Evolutionary conservation across 129 eudicot species (phyloP), one percentile per base, ranked within the genome.

Genomic region (Escallonia herrerae): DNA sequence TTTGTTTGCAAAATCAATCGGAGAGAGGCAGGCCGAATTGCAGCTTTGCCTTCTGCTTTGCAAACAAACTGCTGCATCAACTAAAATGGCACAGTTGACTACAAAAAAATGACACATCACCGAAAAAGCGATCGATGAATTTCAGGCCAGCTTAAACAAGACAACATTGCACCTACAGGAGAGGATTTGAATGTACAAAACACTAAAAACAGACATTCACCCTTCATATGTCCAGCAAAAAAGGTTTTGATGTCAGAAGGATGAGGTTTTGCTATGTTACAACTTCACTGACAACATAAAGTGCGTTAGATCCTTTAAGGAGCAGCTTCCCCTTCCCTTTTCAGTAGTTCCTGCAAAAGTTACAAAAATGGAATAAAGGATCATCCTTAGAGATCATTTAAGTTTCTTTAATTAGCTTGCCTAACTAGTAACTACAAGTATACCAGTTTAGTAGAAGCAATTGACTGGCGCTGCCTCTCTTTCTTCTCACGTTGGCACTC

Each of bases 401-500:
- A 51, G 14, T 3, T 51, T 8, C 14, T 3, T 51, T 5, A 3
- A 15, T 15, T 15, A 9, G 10, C 15, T 8, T 43, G 6, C 40
- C 13, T 37, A 50, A 41, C 38, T 6, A 43, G n/a, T 4, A 9
- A 15, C 9, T 40, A 40, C 3, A n/a, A 10, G 13, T 46, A 33
- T 70, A 84, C 90, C 86, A 60, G 63, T 62, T 80, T 80, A 61
- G 67, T 74, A 33, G 86, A 68, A 33, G 76, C 71, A 70, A 80
- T 58, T 15, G 81, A 67, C 60, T 63, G 71, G 14, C 59, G 77
- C 66, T 67, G 81, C 60, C 90, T 74, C 58, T 74, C 86, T 65
- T 69, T 74, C 76, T 74, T 84, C 81, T 80, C 79, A 39, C 81
- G 75, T 40, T 77, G 79, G 33, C 90, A 84, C 67, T 80, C 83